A percentile compares a stretch with the other conserved stretches of the same genome.
Conservation (phyloP, 768 basidiomycete species). For the Pisolithus orientalis region DNA sequence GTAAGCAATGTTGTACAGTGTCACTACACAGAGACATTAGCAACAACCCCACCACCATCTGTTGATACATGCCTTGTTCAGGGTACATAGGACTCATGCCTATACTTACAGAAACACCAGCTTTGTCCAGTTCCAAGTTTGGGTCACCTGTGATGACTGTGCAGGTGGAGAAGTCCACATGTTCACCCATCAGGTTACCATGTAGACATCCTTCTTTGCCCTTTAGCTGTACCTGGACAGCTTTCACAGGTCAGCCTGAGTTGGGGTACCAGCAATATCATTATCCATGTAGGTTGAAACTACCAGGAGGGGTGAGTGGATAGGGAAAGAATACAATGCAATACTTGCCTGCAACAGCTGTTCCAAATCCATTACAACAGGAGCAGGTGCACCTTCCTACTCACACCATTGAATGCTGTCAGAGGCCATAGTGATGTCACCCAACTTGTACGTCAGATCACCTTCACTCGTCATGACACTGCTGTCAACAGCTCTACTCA, state of each 20-base stretch:
- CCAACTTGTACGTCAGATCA: slow-evolving; percentile 65
- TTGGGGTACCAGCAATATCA: slow-evolving; percentile 98
- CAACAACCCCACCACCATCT: neutral
- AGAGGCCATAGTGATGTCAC: slow-evolving; percentile 94
- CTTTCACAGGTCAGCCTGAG: slow-evolving; percentile 95
- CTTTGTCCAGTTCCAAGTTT: slow-evolving; percentile 92
- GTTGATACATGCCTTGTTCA: slow-evolving; percentile 67
- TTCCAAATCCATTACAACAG: slow-evolving; percentile 93
- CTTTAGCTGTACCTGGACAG: slow-evolving; percentile 95
- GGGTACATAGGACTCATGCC: slow-evolving; percentile 98
- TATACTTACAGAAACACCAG: slow-evolving; percentile 91
- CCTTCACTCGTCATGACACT: too few species aligned
- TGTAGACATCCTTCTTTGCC: slow-evolving; percentile 97
- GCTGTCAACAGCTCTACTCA: too few species aligned
- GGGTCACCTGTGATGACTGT: slow-evolving; percentile 99
- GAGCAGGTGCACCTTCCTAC: slow-evolving; percentile 93
- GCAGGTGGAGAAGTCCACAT: slow-evolving; percentile 97
- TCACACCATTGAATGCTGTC: slow-evolving; percentile 88
- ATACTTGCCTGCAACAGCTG: slow-evolving; percentile 83
- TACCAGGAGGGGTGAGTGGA: slow-evolving; percentile 20
- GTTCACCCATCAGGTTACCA: slow-evolving; percentile 99
- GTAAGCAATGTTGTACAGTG: slow-evolving; percentile 93
- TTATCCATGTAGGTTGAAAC: slow-evolving; percentile 99
- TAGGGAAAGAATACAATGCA: neutral
- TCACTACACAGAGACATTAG: slow-evolving; percentile 49